A percentile compares a stretch with the other conserved stretches of the same genome.
Evolutionary conservation across 2,329 filamentous ascomycete species (phyloP).

Genomic region (Penicillium digitatum): DNA sequence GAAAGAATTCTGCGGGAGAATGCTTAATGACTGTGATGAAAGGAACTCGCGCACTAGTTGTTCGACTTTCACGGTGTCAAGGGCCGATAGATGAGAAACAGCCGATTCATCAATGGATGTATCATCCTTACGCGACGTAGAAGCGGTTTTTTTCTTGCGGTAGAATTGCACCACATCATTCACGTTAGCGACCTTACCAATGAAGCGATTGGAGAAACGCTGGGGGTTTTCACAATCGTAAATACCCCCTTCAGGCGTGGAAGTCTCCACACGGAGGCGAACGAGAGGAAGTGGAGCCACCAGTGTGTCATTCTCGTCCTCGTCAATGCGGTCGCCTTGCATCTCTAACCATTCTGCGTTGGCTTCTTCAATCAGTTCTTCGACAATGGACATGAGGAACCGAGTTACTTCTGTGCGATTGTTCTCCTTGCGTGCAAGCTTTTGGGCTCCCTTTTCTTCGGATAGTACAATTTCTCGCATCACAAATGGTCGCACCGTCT

Average conservation of each 20-base stretch:
- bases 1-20: conserved; percentile 87
- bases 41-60: conserved; percentile 85
- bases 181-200: conserved; percentile 84
- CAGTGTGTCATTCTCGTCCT: conserved; percentile 51
- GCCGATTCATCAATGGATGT: conserved; percentile 61
- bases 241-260: conserved; percentile 74
- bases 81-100: conserved; percentile 54
- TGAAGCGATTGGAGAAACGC: conserved; percentile 88
- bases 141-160: conserved; percentile 68
- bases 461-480: conserved; percentile 76
- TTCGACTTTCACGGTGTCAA: conserved; percentile 81
- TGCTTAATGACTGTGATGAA: conserved; percentile 80
- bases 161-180: conserved; percentile 94
- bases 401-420: conserved; percentile 77
- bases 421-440: conserved; percentile 73
- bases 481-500: conserved; percentile 85
- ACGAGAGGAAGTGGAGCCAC: conserved; percentile 76
- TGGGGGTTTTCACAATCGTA: conserved; percentile 95
- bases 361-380: conserved; percentile 83
- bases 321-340: conserved; percentile 57
- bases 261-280: conserved; percentile 85
- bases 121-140: conserved; percentile 48
- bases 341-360: conserved; percentile 73
- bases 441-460: conserved; percentile 71
- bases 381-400: conserved; percentile 71